Evolutionary conservation across 257 asterid species (phyloP).

Genomic region (Handroanthus guayacan): DNA sequence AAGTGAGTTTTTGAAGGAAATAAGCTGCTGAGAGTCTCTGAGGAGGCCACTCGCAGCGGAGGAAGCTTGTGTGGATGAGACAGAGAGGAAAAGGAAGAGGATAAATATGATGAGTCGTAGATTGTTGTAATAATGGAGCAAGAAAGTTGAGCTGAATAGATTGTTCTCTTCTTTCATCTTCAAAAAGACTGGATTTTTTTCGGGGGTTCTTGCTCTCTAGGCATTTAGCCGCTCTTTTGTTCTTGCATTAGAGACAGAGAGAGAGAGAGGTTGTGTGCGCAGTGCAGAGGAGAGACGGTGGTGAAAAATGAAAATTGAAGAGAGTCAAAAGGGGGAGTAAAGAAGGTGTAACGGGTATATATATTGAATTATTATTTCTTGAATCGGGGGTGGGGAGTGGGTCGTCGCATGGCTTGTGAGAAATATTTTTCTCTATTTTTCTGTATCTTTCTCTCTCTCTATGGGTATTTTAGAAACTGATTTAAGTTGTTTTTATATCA

Average conservation of each 20-base stretch:
- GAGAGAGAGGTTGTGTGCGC: slow-evolving; percentile 28
- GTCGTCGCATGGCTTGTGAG: slow-evolving; percentile 76
- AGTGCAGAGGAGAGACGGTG: slow-evolving; percentile 15
- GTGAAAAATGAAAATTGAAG: slow-evolving; percentile 36
- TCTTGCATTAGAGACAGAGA: slow-evolving; percentile 53
- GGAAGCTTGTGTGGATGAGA: slow-evolving; percentile 32
- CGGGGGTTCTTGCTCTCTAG: slow-evolving; percentile 30
- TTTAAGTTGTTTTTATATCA: too few relatives aligned
- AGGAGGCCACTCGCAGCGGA: slow-evolving; percentile 39
- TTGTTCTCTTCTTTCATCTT: slow-evolving; percentile 53
- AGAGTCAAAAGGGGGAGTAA: slow-evolving; percentile 51
- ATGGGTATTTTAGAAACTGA: not conserved
- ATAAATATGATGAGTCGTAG: slow-evolving; percentile 28
- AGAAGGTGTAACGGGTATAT: slow-evolving; percentile 52
- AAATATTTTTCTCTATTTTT: slow-evolving; percentile 35
- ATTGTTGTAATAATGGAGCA: slow-evolving; percentile 14
- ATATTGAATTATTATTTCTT: slow-evolving; percentile 37
- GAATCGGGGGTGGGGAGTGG: slow-evolving; percentile 29
- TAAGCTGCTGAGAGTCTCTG: slow-evolving; percentile 55
- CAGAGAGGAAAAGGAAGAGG: slow-evolving; percentile 11
- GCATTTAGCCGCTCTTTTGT: slow-evolving; percentile 42
- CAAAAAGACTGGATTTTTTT: slow-evolving; percentile 23
- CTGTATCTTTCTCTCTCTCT: not conserved
- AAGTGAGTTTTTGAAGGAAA: slow-evolving; percentile 61
- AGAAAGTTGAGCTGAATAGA: slow-evolving; percentile 30